Conservation (phyloP, 345 rosid species). For the Bruguiera sexangula region DNA sequence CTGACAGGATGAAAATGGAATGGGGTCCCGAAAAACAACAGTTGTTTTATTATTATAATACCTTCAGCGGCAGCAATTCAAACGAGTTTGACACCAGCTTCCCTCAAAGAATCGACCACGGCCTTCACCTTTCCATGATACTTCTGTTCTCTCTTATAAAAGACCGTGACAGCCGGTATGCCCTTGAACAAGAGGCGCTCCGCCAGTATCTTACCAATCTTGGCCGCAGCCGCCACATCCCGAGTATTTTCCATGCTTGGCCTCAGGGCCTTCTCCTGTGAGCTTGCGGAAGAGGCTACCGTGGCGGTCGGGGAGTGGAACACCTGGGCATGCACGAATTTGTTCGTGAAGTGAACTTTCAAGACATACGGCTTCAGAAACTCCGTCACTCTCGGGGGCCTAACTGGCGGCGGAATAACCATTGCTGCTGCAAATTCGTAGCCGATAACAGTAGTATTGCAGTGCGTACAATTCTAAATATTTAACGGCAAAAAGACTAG, state of each 20-base stretch:
- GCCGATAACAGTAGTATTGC: not conserved
- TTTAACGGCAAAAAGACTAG: too few relatives aligned
- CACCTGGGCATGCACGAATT: slow-evolving; percentile 72
- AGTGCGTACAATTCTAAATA: not conserved
- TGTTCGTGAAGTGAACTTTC: slow-evolving; percentile 76
- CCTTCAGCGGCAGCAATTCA: not conserved
- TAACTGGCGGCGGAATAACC: slow-evolving; percentile 49
- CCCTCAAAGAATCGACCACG: slow-evolving; percentile 68
- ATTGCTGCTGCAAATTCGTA: slow-evolving; percentile 18
- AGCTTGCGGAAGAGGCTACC: slow-evolving; percentile 75
- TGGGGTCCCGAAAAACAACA: too few relatives aligned
- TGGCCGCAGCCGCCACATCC: slow-evolving; percentile 86
- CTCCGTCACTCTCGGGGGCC: slow-evolving; percentile 52
- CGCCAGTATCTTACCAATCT: slow-evolving; percentile 74
- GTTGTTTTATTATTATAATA: too few relatives aligned
- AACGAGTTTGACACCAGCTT: slow-evolving; percentile 63
- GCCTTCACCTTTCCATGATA: slow-evolving; percentile 90
- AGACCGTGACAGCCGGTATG: slow-evolving; percentile 65
- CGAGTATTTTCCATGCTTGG: slow-evolving; percentile 53
- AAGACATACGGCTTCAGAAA: slow-evolving; percentile 72
- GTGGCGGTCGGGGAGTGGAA: slow-evolving; percentile 77
- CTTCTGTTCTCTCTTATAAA: slow-evolving; percentile 57
- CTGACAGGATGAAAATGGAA: too few relatives aligned
- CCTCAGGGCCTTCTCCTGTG: slow-evolving; percentile 75
- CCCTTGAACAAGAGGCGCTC: slow-evolving; percentile 64